Conservation (phyloP, 106 monocot genomes). For the Apostasia shenzhenica region DNA sequence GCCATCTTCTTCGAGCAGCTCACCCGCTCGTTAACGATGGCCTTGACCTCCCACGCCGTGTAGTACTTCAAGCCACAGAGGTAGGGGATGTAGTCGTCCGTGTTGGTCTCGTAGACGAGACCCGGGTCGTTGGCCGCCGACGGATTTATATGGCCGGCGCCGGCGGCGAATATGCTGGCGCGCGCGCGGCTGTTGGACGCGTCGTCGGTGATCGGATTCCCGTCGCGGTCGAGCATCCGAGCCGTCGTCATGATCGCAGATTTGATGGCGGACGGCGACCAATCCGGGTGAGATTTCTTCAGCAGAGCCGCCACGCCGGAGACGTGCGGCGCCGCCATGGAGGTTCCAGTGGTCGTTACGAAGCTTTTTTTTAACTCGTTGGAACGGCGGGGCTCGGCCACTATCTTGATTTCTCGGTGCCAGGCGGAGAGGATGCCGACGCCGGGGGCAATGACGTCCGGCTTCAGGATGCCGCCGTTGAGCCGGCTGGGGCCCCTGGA, state of each 20-base stretch:
- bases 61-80: constrained; percentile 1
- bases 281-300: constrained; percentile 2
- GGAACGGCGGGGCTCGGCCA: too few relatives aligned
- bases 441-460: constrained; percentile 22
- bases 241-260: constrained; percentile 12
- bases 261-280: constrained; percentile 15
- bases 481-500: constrained; percentile 18
- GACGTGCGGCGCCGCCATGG: constrained; percentile 10
- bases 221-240: neutral
- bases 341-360: neutral
- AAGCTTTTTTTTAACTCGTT: too few relatives aligned
- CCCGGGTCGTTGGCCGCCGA: neutral
- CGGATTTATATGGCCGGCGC: constrained; percentile 14
- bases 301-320: constrained; percentile 7
- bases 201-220: constrained; percentile 13
- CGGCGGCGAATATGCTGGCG: constrained; percentile 22
- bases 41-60: neutral
- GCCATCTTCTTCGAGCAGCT: too few relatives aligned
- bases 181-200: neutral
- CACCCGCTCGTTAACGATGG: too few relatives aligned
- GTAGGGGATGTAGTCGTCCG: constrained; percentile 5
- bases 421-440: constrained; percentile 21
- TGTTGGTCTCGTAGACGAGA: neutral
- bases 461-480: constrained; percentile 17
- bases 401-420: neutral